Evolutionary conservation across 345 rosid genomes (phyloP), one percentile per base, ranked within the genome.

Genomic region (Brassica napus): DNA sequence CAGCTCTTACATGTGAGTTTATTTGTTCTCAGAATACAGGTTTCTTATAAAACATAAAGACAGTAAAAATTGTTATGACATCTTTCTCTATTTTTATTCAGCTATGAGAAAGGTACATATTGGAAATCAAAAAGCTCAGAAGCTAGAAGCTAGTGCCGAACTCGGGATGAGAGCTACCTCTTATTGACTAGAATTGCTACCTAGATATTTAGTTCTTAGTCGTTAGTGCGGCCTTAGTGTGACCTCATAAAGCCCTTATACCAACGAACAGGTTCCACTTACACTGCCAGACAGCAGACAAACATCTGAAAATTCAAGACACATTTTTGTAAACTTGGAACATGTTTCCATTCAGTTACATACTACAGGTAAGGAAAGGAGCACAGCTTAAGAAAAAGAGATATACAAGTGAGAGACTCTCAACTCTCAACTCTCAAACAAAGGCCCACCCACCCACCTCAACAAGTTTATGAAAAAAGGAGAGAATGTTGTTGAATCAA

Each of bases 1-100:
- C 95, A 42, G 82, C 89, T 72, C 79, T 88, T 73, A 88, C 83
- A 85, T 83, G 96, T 89, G 78, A 86, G 96, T 86, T 86, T 34
- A 9, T 14, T 42, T 4, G n/a, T 69, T 28, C 42, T 68, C 54
- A 60, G n/a, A 24, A 55, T 26, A 26, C 5, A 0, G 0, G 31
- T 69, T 31, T 18, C 1, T 32, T 44, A 1, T 21, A 57, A 16
- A 42, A 16, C 55, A 62, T 0, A 34, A 26, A 54, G 28, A 12
- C 32, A 16, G 16, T 34, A 8, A 4, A 57, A 37, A 30, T 52
- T 71, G 18, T 4, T 39, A 39, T 69, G 55, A 65, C 55, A 28
- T 18, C 18, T 49, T 58, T 8, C 8, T 60, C 42, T 71, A 47
- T 54, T 60, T 60, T 58, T 32, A 60, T 77, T 35, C 44, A 80